Conservation (phyloP, 345 rosid species). For the Eucalyptus curtisii region DNA sequence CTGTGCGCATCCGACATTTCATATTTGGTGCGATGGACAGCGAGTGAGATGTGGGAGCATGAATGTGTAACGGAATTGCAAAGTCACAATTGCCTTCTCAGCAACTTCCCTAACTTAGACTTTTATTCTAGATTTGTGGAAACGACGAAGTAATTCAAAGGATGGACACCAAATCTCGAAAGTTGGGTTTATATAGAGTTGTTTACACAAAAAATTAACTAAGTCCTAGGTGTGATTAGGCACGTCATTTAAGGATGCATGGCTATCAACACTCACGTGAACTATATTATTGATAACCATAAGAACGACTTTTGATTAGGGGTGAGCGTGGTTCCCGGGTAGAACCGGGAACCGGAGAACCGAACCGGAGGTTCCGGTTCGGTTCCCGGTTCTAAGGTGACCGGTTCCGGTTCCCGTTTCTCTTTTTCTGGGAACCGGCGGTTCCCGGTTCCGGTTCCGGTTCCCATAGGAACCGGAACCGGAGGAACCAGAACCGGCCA, state of each 20-base stretch:
- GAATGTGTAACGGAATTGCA: neutral
- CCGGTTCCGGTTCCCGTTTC: too few species aligned
- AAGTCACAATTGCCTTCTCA: neutral
- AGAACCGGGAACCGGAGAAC: too few species aligned
- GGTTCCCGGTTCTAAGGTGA: too few species aligned
- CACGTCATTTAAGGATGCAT: neutral
- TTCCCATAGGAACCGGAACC: too few species aligned
- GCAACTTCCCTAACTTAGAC: neutral
- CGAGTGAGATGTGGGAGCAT: neutral
- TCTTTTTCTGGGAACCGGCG: too few species aligned
- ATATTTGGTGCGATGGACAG: neutral
- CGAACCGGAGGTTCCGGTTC: too few species aligned
- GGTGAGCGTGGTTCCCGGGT: too few species aligned
- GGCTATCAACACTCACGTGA: neutral
- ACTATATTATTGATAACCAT: neutral
- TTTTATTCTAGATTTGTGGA: neutral
- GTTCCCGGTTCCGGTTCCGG: too few species aligned
- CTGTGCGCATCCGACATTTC: neutral
- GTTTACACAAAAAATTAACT: neutral
- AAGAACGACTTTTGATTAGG: neutral
- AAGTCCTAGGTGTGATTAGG: neutral
- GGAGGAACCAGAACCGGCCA: too few species aligned
- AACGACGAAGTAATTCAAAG: neutral
- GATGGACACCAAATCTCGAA: neutral
- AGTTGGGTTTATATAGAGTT: neutral